A percentile compares a stretch with the other conserved stretches of the same genome.
Evolutionary conservation across 305 asterid species (phyloP).

Genomic region (Solanum hybrid): DNA sequence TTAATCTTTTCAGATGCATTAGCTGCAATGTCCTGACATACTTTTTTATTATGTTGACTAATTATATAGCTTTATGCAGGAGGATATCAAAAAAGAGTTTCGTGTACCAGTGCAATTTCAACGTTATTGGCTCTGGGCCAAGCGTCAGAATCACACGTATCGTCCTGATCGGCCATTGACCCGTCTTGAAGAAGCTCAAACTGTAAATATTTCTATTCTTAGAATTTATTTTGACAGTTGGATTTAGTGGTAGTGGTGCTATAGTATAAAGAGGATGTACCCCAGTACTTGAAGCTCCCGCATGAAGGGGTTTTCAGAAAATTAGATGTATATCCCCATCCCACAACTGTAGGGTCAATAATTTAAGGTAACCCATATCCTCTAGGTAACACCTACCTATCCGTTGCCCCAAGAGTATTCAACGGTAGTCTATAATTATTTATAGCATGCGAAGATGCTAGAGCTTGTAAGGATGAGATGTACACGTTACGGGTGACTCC

Average conservation of each 20-base stretch:
- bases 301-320: not conserved
- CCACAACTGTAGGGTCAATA: not conserved
- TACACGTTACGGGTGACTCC: not conserved
- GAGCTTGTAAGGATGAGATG: not conserved
- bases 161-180: conserved; percentile 70
- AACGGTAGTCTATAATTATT: not conserved
- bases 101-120: conserved; percentile 64
- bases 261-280: not conserved
- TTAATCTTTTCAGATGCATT: not conserved
- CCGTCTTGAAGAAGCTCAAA: conserved; percentile 55
- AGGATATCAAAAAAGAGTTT: conserved; percentile 55
- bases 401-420: not conserved
- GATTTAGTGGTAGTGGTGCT: not conserved
- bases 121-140: conserved; percentile 80
- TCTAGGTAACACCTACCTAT: not conserved
- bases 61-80: conserved; percentile 10
- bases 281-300: not conserved
- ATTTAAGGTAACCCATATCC: not conserved
- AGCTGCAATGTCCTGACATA: not conserved
- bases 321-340: not conserved
- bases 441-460: not conserved
- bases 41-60: not conserved
- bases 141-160: conserved; percentile 65
- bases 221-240: not conserved
- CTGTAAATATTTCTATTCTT: conserved; percentile 26